phyloP scores from a whole-genome alignment of 345 rosid species.

The Turnera subulata region DNA sequence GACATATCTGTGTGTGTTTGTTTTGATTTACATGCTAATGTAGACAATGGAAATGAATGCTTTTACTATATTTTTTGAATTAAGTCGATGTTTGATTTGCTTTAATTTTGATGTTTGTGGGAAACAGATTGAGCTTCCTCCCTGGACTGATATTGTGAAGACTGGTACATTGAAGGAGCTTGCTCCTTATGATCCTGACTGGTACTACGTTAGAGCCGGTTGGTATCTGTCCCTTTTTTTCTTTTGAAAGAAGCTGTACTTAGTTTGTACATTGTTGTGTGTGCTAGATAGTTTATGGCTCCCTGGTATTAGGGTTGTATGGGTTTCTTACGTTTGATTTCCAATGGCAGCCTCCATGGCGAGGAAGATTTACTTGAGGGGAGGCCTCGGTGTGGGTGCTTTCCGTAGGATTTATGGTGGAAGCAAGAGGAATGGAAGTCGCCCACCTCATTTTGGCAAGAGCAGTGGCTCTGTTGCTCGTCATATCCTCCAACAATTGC shows the following conservation, averaged over 20 bases:
- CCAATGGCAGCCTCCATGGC: constrained; percentile 74
- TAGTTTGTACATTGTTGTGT: not conserved
- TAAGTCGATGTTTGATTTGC: not conserved
- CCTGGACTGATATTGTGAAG: constrained; percentile 34
- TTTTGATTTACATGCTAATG: not conserved
- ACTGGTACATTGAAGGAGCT: constrained; percentile 32
- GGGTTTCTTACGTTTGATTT: not conserved
- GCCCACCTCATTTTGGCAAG: constrained; percentile 88
- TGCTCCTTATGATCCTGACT: constrained; percentile 36
- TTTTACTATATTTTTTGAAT: too few species aligned
- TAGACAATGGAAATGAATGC: not conserved
- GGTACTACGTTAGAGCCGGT: constrained; percentile 65
- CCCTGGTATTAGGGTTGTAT: too few species aligned
- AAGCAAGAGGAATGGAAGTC: constrained; percentile 81
- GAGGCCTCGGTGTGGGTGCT: constrained; percentile 93
- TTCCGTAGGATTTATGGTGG: constrained; percentile 85
- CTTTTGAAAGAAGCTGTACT: too few species aligned
- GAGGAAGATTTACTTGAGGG: constrained; percentile 82
- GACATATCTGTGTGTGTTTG: not conserved
- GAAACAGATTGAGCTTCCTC: constrained; percentile 73
- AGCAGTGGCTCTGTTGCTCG: constrained; percentile 87
- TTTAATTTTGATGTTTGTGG: not conserved
- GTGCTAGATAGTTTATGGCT: too few species aligned
- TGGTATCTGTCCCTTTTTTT: not conserved
- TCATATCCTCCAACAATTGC: constrained; percentile 78